Percentiles rank a stretch among this genome's conserved stretches.
These are phyloP conservation scores for Paratinospora sagittata DNA, from an alignment of 164 flowering plant species.

Conservation along the genomic window DNA sequence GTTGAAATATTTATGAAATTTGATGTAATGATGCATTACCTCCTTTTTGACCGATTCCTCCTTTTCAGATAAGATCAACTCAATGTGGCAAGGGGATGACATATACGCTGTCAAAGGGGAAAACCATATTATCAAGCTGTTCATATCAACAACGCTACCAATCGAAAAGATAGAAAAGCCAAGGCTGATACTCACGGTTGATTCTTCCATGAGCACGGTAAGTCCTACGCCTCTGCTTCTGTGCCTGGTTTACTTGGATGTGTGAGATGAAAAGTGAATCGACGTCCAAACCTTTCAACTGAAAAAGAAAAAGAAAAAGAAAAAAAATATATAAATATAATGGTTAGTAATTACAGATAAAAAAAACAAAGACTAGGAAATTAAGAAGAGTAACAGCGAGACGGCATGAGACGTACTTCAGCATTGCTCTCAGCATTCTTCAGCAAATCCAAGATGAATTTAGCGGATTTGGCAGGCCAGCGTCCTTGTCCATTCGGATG, in stretches of 20 bases:
- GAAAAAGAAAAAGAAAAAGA: not conserved
- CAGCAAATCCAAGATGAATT: conserved; percentile 73
- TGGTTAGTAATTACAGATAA: not conserved
- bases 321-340: not conserved
- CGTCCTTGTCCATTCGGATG: conserved; percentile 97
- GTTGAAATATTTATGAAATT: not conserved
- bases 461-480: conserved; percentile 92
- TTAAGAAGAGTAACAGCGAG: not conserved
- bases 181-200: conserved; percentile 39
- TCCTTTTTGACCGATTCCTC: conserved; percentile 76
- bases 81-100: conserved; percentile 88
- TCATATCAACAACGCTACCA: not conserved
- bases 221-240: conserved; percentile 80
- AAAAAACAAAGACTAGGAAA: not conserved
- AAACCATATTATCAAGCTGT: not conserved
- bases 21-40: conserved; percentile 25
- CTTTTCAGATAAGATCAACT: conserved; percentile 67
- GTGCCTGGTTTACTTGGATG: conserved; percentile 86
- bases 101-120: conserved; percentile 52
- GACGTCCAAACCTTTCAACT: conserved; percentile 87
- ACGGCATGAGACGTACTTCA: conserved; percentile 37
- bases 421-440: conserved; percentile 98
- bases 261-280: conserved; percentile 67
- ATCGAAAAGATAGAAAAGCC: not conserved
- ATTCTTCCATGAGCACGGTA: conserved; percentile 95